Percentiles rank a stretch among this genome's conserved stretches.
Evolutionary conservation across 2,329 filamentous ascomycete genomes (phyloP).

Genomic region (Xylariaceae sp.): DNA sequence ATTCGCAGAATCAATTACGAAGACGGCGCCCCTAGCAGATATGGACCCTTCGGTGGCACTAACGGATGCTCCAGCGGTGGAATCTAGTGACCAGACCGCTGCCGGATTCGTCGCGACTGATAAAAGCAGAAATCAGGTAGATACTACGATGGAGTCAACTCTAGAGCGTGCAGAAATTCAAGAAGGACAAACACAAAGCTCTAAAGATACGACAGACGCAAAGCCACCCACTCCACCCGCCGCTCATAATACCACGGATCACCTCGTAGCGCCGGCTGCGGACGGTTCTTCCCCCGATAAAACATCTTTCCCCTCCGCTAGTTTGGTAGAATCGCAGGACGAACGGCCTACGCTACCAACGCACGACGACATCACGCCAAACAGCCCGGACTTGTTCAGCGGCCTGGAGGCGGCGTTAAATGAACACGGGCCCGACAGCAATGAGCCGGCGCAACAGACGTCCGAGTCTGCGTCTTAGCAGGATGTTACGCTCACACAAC

Average conservation of each 20-base stretch:
- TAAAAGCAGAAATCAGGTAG: neutral
- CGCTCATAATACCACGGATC: neutral
- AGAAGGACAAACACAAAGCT: neutral
- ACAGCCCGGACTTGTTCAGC: constrained; percentile 41
- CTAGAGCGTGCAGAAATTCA: neutral
- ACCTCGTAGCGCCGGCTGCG: neutral
- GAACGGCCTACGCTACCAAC: constrained; percentile 19
- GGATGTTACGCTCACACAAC: too few relatives aligned
- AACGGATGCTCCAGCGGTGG: constrained; percentile 6
- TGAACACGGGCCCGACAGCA: constrained; percentile 30
- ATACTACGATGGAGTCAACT: constrained; percentile 2
- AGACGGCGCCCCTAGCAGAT: neutral
- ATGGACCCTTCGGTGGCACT: neutral
- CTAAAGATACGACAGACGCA: neutral
- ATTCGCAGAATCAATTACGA: neutral
- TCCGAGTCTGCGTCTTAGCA: constrained; percentile 3
- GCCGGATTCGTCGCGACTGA: neutral
- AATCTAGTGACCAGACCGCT: neutral
- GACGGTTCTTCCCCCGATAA: constrained; percentile 14
- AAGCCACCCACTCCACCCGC: neutral
- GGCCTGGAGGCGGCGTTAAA: constrained; percentile 43
- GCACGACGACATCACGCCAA: constrained; percentile 30
- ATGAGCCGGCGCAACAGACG: constrained; percentile 14
- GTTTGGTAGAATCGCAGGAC: constrained; percentile 11
- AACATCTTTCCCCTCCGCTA: constrained; percentile 17